Evolutionary conservation across 306 rosid genomes (phyloP).

Genomic region (Vachellia collinsii): DNA sequence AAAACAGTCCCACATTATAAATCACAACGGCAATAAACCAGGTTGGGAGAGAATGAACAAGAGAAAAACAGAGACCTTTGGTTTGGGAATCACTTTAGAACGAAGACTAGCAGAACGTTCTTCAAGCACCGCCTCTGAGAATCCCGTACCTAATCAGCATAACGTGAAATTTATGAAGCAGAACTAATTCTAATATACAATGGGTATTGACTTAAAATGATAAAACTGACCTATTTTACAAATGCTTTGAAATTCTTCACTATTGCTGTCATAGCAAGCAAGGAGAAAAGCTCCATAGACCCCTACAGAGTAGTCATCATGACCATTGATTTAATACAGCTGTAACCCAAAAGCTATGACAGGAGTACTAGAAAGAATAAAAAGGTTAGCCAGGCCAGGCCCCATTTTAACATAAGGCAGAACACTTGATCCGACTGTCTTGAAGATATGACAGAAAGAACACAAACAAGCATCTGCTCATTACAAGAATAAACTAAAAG

Average conservation of each 20-base stretch:
- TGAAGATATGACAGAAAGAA: constrained; percentile 7
- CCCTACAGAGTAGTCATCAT: constrained; percentile 58
- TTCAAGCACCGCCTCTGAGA: constrained; percentile 73
- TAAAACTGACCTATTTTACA: constrained; percentile 80
- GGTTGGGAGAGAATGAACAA: constrained; percentile 31
- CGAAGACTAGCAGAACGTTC: constrained; percentile 81
- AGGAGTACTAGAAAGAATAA: constrained; percentile 31
- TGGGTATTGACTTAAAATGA: constrained; percentile 32
- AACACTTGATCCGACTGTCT: background rate
- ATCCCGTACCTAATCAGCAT: constrained; percentile 73
- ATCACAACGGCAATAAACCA: background rate
- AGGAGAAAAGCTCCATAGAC: constrained; percentile 93
- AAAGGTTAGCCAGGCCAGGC: background rate
- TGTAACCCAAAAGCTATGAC: constrained; percentile 29
- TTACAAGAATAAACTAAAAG: constrained; percentile 18
- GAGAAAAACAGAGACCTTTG: constrained; percentile 61
- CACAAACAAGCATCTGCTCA: constrained; percentile 13
- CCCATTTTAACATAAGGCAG: background rate
- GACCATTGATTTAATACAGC: constrained; percentile 28
- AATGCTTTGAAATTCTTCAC: constrained; percentile 93
- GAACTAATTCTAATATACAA: constrained; percentile 28
- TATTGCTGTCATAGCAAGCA: constrained; percentile 74
- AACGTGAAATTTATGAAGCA: constrained; percentile 34
- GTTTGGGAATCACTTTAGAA: constrained; percentile 72
- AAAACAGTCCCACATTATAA: constrained; percentile 33